Evolutionary conservation across 305 asterid species (phyloP), one percentile per base, ranked within the genome.

Genomic region (Rubia tinctorum): DNA sequence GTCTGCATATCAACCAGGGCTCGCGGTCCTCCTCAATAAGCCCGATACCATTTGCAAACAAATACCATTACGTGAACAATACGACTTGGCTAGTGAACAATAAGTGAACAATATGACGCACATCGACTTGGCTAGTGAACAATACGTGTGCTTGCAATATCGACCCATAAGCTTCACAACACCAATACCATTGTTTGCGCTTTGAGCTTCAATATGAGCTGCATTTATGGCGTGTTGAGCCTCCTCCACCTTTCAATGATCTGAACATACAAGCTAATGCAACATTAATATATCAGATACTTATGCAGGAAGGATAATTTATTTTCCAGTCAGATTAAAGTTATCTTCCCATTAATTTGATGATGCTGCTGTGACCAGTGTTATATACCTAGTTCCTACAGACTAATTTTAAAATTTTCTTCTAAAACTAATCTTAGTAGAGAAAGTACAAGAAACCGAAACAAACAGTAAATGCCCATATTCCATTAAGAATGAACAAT

Each of bases 141-240:
- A n/a, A n/a, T n/a, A n/a, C n/a, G n/a, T n/a, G n/a, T n/a, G n/a
- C n/a, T n/a, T n/a, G n/a, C 87, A 69, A 53, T 85, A 81, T 30
- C 87, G 87, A 14, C 89, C 87, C 87, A 85, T 83, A 74, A 85
- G 81, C 84, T 83, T 83, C 82, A 85, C 89, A 75, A 85, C 75
- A 49, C 89, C 89, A 45, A 83, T 77, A 47, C 89, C 89, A 67
- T 85, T 85, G 80, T 85, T 87, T 23, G 83, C 87, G 71, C 89
- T 85, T 69, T 77, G 80, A 74, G 87, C 89, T 81, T 85, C 87
- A 73, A 85, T 87, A 68, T 85, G 87, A n/a, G 87, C 86, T 55
- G 89, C 89, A 81, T 83, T 81, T 37, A 85, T 83, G 69, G 89
- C 87, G 71, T 84, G 87, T 78, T 85, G n/a, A 70, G 89, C 89